Base-by-base conservation (phyloP, 176 grass and related monocot species). In the Chloris gayana region DNA sequence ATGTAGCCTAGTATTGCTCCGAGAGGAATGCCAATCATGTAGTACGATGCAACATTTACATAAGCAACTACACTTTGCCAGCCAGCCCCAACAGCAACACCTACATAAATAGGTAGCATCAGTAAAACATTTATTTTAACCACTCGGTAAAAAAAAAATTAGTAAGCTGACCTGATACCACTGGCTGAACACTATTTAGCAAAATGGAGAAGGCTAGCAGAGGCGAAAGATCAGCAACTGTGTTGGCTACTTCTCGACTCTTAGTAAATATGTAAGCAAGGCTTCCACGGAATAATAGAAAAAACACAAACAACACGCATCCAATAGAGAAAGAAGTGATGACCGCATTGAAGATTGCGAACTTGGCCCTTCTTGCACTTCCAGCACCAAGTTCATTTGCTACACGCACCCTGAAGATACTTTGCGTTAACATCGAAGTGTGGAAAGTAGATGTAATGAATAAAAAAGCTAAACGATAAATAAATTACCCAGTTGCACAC, bases 101-200 rank as follows among this genome's bases (percentile, higher is more conserved):
- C 69, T 72, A 11, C 5, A 31, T 6, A 31, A 2, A 72, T 50
- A 14, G 7, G 35, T 0, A 63, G 5, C 37, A 22, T 38, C 67
- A 45, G 14, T 59, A 12, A 19, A 50, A 13, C 17, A 56, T n/a
- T n/a, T n/a, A n/a, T n/a, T n/a, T n/a, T n/a, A n/a, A 8, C 21
- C 24, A 73, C 49, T 64, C 3, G 0, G 1, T 34, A 31, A 35
- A n/a, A n/a, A n/a, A n/a, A n/a, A n/a, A 70, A 49, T 11, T 1
- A 9, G 31, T 41, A 37, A 67, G 64, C 85, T 63, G 6, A 97
- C 93, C 93, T 79, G 85, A 91, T 19, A 97, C 64, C 72, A 97
- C 93, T 21, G 93, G 93, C 64, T 97, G 93, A 75, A 93, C 73
- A 61, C 88, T 97, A 35, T 97, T 97, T 19, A 97, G 21, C 75